phyloP scores from a whole-genome alignment of 73 alveolate species.

The Symbiodinium pilosum region DNA sequence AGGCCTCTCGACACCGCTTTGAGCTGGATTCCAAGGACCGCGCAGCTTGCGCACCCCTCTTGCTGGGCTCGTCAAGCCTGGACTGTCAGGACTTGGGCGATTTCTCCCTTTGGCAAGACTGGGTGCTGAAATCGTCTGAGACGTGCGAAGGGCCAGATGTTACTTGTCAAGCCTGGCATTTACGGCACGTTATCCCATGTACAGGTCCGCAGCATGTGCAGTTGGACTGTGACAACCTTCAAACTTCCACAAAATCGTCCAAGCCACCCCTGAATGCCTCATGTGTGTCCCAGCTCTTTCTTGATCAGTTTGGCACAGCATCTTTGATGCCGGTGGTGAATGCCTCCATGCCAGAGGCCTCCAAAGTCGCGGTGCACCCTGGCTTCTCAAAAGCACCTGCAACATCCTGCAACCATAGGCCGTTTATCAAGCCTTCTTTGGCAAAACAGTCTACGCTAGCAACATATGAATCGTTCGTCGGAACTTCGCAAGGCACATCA shows the following conservation, averaged over 20 bases:
- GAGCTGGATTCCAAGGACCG: constrained; percentile 8
- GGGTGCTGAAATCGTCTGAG: not conserved
- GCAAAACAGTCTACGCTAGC: no score
- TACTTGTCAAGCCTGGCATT: not conserved
- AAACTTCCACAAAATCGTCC: no score
- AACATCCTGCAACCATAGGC: not conserved
- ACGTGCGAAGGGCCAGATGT: not conserved
- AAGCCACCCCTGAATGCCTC: no score
- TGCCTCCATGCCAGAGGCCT: not conserved
- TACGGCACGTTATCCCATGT: no score
- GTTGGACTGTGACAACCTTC: no score
- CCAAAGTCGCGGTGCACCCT: not conserved
- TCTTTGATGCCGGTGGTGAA: constrained; percentile 4
- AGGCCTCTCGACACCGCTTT: not conserved
- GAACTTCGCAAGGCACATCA: not conserved
- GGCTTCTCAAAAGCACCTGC: no score
- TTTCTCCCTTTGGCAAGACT: constrained; percentile 6
- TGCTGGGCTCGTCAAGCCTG: not conserved
- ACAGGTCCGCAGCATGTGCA: no score
- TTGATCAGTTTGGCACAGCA: not conserved
- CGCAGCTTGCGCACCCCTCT: no score
- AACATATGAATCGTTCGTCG: no score
- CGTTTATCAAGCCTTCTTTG: not conserved
- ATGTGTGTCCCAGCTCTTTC: no score
- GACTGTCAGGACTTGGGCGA: not conserved